Percentiles rank a stretch among this genome's conserved stretches.
Evolutionary conservation across 345 rosid species (phyloP).

Genomic region (Sisymbrium altissimum): DNA sequence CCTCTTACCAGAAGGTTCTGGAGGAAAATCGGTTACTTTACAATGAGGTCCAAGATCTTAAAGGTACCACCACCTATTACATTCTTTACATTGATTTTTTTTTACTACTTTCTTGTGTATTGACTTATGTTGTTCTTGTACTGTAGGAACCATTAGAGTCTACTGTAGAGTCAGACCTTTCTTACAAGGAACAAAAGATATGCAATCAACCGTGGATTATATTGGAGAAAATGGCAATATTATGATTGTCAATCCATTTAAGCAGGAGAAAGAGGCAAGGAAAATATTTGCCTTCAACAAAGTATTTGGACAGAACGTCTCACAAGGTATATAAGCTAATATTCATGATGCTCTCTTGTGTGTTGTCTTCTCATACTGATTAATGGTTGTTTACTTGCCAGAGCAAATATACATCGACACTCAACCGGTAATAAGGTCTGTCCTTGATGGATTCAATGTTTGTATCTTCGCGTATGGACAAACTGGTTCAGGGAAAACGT

Average conservation of each 20-base stretch:
- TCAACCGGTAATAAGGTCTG: slow-evolving; percentile 78
- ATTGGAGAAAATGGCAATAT: slow-evolving; percentile 96
- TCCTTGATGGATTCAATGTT: slow-evolving; percentile 90
- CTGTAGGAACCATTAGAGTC: slow-evolving; percentile 82
- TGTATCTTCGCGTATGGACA: slow-evolving; percentile 99
- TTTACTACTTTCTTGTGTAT: not conserved
- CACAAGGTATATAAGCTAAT: slow-evolving; percentile 69
- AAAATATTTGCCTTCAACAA: slow-evolving; percentile 84
- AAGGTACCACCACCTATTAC: slow-evolving; percentile 47
- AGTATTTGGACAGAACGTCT: slow-evolving; percentile 64
- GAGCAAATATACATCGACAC: slow-evolving; percentile 85
- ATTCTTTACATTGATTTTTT: not conserved
- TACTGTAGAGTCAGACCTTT: slow-evolving; percentile 93
- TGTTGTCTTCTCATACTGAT: not conserved
- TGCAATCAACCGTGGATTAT: slow-evolving; percentile 74
- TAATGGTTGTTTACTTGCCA: slow-evolving; percentile 26
- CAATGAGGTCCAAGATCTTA: slow-evolving; percentile 98
- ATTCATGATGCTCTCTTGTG: slow-evolving; percentile 6
- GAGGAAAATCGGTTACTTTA: slow-evolving; percentile 90
- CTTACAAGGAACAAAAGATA: slow-evolving; percentile 56
- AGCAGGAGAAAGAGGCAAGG: slow-evolving; percentile 86
- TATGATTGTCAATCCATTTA: slow-evolving; percentile 82
- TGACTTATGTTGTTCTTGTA: slow-evolving; percentile 5
- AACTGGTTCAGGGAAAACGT: slow-evolving; percentile 99
- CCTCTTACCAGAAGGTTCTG: slow-evolving; percentile 74